Evolutionary conservation across 495 filamentous ascomycete species (phyloP).

Genomic region (Aeminium ludgeri): DNA sequence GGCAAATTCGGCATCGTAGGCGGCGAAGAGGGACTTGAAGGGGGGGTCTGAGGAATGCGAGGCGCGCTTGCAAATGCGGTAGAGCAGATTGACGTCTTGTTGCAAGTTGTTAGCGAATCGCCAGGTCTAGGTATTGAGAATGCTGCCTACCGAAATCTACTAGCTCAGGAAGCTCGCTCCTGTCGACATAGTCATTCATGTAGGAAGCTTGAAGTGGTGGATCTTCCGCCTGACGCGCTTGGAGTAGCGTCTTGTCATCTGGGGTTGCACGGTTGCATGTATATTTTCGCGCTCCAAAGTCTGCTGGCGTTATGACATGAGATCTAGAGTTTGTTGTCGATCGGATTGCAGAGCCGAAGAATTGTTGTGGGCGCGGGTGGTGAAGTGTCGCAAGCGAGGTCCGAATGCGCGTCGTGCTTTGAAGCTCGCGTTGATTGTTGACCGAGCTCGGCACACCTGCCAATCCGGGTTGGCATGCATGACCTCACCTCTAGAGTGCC

Average conservation of each 20-base stretch:
- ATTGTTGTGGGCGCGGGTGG: no score
- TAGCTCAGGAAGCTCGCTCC: conserved; percentile 31
- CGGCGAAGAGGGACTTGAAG: conserved; percentile 62
- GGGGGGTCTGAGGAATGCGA: conserved; percentile 50
- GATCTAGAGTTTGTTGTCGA: no score
- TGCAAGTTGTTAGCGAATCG: not conserved
- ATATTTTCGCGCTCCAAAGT: no score
- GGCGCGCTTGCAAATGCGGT: conserved; percentile 56
- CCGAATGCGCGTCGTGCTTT: no score
- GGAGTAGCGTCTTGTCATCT: conserved; percentile 15
- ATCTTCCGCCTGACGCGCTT: conserved; percentile 16
- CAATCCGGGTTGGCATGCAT: no score
- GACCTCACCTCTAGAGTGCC: no score
- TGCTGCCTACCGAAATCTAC: conserved; percentile 47
- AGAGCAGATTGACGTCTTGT: conserved; percentile 61
- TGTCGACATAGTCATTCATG: conserved; percentile 15
- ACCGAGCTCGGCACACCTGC: no score
- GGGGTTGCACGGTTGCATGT: conserved; percentile 8
- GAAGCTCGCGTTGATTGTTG: no score
- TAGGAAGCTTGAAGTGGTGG: not conserved
- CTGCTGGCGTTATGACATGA: not conserved
- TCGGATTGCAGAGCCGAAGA: no score
- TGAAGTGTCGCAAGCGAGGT: no score
- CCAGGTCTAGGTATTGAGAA: not conserved
- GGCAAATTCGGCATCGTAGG: conserved; percentile 56